Percentiles rank a stretch among this genome's conserved stretches.
phyloP scores from a whole-genome alignment of 2,329 filamentous ascomycete genomes.

The Alternaria gansuensis region DNA sequence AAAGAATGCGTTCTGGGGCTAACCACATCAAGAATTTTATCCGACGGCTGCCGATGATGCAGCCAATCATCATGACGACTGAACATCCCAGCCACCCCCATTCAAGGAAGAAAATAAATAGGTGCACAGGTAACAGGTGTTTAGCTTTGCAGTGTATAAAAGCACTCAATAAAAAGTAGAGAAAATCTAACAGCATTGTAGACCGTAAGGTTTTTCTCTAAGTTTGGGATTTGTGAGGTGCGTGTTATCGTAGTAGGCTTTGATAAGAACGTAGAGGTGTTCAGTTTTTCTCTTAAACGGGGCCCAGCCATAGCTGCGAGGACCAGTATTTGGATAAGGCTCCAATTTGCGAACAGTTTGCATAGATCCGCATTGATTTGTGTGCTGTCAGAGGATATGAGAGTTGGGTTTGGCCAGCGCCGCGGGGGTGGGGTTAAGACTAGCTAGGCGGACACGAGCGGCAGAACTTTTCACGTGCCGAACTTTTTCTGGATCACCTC shows the following conservation, averaged over 20 bases:
- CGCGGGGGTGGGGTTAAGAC: conserved; percentile 18
- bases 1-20: conserved; percentile 11
- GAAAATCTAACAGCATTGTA: no score
- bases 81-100: no score
- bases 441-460: conserved; percentile 13
- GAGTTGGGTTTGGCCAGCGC: conserved; percentile 1
- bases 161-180: no score
- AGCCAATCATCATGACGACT: conserved; percentile 23
- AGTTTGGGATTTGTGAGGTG: no score
- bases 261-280: no score
- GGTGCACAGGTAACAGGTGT: no score
- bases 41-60: conserved; percentile 20
- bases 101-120: no score
- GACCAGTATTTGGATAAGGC: neutral
- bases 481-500: conserved; percentile 34
- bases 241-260: no score
- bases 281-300: no score
- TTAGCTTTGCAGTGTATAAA: no score
- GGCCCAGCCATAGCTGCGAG: neutral
- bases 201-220: no score
- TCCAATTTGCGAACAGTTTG: neutral
- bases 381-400: neutral
- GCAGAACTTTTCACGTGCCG: conserved; percentile 21
- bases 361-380: neutral
- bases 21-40: conserved; percentile 29